phyloP scores from a whole-genome alignment of 225 moss, liverwort and hornwort genomes.

The Polytrichum commune region DNA sequence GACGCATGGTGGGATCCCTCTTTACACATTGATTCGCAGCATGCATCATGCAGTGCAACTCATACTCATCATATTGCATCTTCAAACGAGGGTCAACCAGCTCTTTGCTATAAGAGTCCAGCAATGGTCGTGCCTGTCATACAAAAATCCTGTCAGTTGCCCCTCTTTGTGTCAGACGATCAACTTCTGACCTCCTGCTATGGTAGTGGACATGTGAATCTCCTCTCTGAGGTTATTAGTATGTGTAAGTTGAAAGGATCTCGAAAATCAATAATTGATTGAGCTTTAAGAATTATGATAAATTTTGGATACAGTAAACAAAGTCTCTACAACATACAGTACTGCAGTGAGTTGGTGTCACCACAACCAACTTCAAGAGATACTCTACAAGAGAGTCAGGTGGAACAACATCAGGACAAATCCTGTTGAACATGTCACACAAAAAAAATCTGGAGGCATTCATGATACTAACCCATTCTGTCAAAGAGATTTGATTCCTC shows the following conservation, averaged over 20 bases:
- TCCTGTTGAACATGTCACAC: no score
- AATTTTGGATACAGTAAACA: not conserved
- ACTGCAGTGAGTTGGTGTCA: not conserved
- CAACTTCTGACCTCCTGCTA: no score
- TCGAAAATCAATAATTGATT: not conserved
- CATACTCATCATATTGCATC: conserved; percentile 44
- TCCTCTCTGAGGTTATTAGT: no score
- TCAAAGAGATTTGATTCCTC: conserved; percentile 48
- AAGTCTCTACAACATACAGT: not conserved
- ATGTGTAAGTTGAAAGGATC: not conserved
- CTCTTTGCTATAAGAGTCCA: conserved; percentile 35
- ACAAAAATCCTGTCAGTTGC: not conserved
- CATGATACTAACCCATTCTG: conserved; percentile 56
- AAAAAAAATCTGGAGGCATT: no score
- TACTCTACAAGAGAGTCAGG: no score
- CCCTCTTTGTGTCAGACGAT: no score
- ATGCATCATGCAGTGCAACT: conserved; percentile 66
- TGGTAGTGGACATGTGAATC: no score
- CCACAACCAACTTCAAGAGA: not conserved
- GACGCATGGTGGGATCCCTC: conserved; percentile 49
- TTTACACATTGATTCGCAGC: conserved; percentile 55
- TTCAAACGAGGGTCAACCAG: conserved; percentile 54
- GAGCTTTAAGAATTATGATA: not conserved
- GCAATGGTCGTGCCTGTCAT: conserved; percentile 52
- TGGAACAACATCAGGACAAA: no score